Evolutionary conservation across 768 basidiomycete species (phyloP), one percentile per base, ranked within the genome.

Genomic region (Phlebiopsis flavidoalba): DNA sequence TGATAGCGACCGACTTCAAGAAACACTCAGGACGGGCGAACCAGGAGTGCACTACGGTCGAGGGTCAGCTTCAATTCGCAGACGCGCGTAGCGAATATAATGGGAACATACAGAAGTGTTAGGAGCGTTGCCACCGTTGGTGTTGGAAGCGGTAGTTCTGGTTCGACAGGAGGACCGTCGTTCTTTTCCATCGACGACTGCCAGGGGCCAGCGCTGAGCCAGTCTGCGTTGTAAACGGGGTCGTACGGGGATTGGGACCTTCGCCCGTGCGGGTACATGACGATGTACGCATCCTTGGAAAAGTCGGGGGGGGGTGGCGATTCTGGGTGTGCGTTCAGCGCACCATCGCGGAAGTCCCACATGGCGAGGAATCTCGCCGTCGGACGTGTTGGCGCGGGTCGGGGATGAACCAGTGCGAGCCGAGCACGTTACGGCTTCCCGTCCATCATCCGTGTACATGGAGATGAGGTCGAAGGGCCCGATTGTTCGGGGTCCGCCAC

Each of bases 351-450:
- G 72, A 83, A 83, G 69, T 87, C 86, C 79, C 84, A 83, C 63
- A 79, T 76, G 1, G 86, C 83, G 48, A 68, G 67, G 59, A 74
- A 71, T 14, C 78, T 79, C 5, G 69, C 69, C 5, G 10, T 76
- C 78, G 7, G 76, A 37, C 17, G 40, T 21, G 54, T 55, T 71
- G 56, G n/a, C 74, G 64, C 5, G 79, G 73, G 68, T 80, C 80
- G 0, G 74, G 67, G 43, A 83, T 73, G 69, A 84, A 88, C 75
- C 79, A 86, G 64, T 88, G 84, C 60, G 82, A 75, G 11, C 80
- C 79, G 37, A 80, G 73, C 51, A 76, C 67, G 57, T 14, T 66
- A 17, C 17, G 70, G 57, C 22, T 57, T n/a, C n/a, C n/a, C 57
- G 62, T 65, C 52, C 51, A 66, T 6, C 14, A 59, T 59, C n/a